These are phyloP conservation scores for Lactarius evosmus DNA, from an alignment of 768 basidiomycete species.

Conservation along the genomic window DNA sequence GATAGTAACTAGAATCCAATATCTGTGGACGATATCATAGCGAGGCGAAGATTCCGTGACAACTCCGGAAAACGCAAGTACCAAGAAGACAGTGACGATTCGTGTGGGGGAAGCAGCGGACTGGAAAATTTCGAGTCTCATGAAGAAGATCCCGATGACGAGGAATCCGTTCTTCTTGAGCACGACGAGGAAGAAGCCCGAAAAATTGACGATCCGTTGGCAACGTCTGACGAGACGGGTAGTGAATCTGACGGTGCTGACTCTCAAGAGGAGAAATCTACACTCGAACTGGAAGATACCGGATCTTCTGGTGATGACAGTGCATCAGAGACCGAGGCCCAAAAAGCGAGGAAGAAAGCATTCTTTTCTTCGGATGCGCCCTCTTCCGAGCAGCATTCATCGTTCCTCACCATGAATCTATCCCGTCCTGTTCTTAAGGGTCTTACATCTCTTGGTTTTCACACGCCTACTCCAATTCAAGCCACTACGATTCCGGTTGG, in stretches of 20 bases:
- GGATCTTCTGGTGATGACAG: constrained; percentile 59
- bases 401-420: constrained; percentile 91
- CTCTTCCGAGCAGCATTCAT: constrained; percentile 54
- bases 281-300: constrained; percentile 36
- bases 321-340: constrained; percentile 55
- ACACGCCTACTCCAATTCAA: constrained; percentile 93
- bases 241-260: constrained; percentile 28
- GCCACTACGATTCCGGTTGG: constrained; percentile 91
- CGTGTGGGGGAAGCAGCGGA: neutral
- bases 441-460: constrained; percentile 75
- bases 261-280: constrained; percentile 31
- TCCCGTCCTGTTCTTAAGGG: constrained; percentile 93
- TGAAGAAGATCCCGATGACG: constrained; percentile 33
- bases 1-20: constrained; percentile 56
- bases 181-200: constrained; percentile 40
- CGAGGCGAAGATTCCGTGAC: constrained; percentile 51
- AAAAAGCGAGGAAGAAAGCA: constrained; percentile 73
- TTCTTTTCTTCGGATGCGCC: constrained; percentile 70
- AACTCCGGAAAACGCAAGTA: constrained; percentile 62
- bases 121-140: constrained; percentile 7
- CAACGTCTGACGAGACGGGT: constrained; percentile 23
- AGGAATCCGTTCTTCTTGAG: constrained; percentile 34
- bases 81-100: constrained; percentile 28
- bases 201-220: constrained; percentile 26
- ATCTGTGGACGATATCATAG: constrained; percentile 91